These are phyloP conservation scores for Yarrowia sp. DNA, from an alignment of 805 yeast species.

Conservation along the genomic window DNA sequence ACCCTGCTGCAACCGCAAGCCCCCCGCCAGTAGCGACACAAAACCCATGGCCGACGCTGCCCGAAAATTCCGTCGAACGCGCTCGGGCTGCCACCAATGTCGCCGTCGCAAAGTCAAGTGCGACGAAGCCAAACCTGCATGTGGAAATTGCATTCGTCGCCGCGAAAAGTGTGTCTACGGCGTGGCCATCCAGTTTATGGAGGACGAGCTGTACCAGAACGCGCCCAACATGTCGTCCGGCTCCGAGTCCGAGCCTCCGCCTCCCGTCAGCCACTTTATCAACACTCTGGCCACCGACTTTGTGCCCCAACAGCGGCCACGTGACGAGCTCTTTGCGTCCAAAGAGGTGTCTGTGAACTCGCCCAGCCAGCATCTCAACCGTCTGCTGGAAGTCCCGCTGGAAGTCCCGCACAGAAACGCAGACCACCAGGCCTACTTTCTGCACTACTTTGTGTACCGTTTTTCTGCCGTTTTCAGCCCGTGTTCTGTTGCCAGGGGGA, in stretches of 20 bases:
- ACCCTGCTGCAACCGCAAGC: constrained; percentile 19
- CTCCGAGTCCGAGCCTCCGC: neutral
- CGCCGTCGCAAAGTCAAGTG: constrained; percentile 24
- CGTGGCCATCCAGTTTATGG: constrained; percentile 12
- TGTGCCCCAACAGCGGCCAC: constrained; percentile 12
- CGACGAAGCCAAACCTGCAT: constrained; percentile 23
- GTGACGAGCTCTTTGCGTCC: constrained; percentile 20
- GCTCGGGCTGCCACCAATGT: constrained; percentile 24
- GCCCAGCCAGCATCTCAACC: constrained; percentile 3
- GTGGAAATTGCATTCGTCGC: constrained; percentile 21
- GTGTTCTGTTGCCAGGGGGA: neutral
- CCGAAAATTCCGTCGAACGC: constrained; percentile 23
- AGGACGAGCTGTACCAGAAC: constrained; percentile 13
- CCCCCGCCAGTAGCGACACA: too few relatives aligned
- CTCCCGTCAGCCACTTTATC: constrained; percentile 14
- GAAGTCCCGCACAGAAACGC: constrained; percentile 3
- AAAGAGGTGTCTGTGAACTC: constrained; percentile 11
- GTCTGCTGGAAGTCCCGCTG: constrained; percentile 13
- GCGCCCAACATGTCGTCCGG: constrained; percentile 1
- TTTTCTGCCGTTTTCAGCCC: constrained; percentile 14
- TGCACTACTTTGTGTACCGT: constrained; percentile 18
- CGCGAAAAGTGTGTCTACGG: constrained; percentile 17
- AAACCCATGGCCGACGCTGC: constrained; percentile 25
- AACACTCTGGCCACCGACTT: constrained; percentile 9
- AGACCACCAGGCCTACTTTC: constrained; percentile 20